phyloP scores from a whole-genome alignment of 2,329 filamentous ascomycete genomes.

The Pezicula rhizophila region DNA sequence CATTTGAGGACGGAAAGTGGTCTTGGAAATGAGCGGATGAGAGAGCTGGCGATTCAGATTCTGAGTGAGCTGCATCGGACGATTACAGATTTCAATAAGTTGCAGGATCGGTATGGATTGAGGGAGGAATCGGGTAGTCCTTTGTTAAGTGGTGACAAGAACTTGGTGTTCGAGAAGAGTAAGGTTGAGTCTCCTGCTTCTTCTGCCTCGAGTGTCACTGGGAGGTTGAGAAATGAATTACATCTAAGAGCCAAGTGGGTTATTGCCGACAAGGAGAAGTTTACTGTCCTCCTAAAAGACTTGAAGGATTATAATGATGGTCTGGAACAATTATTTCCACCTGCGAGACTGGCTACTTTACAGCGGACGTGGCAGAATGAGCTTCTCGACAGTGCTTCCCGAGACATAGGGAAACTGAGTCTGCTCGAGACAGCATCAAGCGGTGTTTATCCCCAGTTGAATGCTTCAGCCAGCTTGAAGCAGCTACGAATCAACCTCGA shows the following conservation, averaged over 20 bases:
- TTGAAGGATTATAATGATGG: constrained; percentile 43
- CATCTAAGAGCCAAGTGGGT: constrained; percentile 36
- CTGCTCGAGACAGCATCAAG: constrained; percentile 36
- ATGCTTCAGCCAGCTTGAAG: constrained; percentile 37
- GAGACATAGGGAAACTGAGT: constrained; percentile 35
- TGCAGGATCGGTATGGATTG: constrained; percentile 38
- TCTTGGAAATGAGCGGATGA: constrained; percentile 28
- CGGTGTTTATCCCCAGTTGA: constrained; percentile 37
- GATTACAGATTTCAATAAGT: constrained; percentile 37
- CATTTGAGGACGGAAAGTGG: constrained; percentile 33
- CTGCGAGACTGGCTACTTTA: constrained; percentile 34
- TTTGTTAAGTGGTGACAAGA: neutral
- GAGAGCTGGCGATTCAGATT: constrained; percentile 35
- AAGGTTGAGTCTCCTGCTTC: neutral
- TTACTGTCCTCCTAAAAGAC: constrained; percentile 33
- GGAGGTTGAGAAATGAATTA: constrained; percentile 15
- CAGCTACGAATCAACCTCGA: constrained; percentile 42
- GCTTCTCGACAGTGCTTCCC: constrained; percentile 38
- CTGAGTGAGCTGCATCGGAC: constrained; percentile 37
- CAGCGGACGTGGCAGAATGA: constrained; percentile 42
- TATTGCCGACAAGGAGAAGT: constrained; percentile 42
- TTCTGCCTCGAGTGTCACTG: constrained; percentile 2
- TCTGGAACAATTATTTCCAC: constrained; percentile 40
- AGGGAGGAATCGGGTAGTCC: constrained; percentile 23
- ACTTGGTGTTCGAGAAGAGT: constrained; percentile 2